phyloP scores from a whole-genome alignment of 202 grass and related monocot species.

The Digitaria exilis region DNA sequence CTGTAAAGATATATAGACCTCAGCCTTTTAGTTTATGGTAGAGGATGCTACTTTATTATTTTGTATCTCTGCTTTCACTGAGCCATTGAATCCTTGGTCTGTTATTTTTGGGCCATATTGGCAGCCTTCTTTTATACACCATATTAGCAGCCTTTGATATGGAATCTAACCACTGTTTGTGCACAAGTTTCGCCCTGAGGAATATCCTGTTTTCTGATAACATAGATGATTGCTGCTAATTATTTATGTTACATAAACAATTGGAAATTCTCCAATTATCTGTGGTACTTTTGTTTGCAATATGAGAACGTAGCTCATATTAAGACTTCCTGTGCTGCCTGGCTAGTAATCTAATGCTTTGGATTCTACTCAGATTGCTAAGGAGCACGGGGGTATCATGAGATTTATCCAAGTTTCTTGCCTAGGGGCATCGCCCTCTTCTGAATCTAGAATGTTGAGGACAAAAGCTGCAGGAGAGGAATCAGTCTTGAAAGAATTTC shows the following conservation, averaged over 20 bases:
- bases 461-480: constrained; percentile 88
- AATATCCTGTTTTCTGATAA: constrained; percentile 3
- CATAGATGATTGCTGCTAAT: background rate
- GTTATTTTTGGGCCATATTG: too few relatives aligned
- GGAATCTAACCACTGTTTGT: background rate
- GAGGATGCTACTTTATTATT: too few relatives aligned
- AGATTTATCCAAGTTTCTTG: constrained; percentile 97
- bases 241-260: background rate
- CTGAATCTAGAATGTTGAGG: constrained; percentile 87
- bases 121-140: too few relatives aligned
- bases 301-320: background rate
- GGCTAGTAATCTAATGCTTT: constrained; percentile 32
- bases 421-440: constrained; percentile 76
- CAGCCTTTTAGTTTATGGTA: background rate
- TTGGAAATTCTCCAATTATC: background rate
- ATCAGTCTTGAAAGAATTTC: constrained; percentile 79
- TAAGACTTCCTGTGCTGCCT: background rate
- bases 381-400: constrained; percentile 92
- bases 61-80: too few relatives aligned
- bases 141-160: background rate
- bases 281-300: constrained; percentile 9
- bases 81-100: too few relatives aligned
- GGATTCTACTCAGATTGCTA: constrained; percentile 70
- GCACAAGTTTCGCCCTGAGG: background rate
- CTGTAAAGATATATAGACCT: background rate